A percentile compares a stretch with the other conserved stretches of the same genome.
phyloP scores from a whole-genome alignment of 2,329 filamentous ascomycete species.

The Trichocomaceae sp. region DNA sequence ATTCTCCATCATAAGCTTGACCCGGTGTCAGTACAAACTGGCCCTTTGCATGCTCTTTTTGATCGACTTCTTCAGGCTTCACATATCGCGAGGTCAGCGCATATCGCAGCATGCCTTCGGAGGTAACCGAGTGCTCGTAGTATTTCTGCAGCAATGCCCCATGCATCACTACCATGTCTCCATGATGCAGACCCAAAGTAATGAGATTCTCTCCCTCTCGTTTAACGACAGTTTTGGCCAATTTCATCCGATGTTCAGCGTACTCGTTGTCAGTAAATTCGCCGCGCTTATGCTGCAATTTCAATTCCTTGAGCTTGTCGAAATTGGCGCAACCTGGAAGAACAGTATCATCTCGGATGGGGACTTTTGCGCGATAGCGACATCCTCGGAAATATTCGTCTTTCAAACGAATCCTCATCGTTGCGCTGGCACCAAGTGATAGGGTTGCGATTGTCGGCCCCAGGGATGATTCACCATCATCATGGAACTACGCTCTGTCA shows the following conservation, averaged over 20 bases:
- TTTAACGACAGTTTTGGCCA: conserved; percentile 21
- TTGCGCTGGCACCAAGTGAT: conserved; percentile 47
- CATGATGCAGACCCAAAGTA: conserved; percentile 47
- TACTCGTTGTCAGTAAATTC: conserved; percentile 21
- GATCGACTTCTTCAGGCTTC: conserved; percentile 20
- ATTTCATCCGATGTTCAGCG: conserved; percentile 18
- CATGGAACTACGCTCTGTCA: conserved; percentile 44
- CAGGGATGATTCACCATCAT: conserved; percentile 52
- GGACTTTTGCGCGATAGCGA: conserved; percentile 16
- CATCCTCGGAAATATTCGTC: conserved; percentile 38
- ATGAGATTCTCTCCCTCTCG: conserved; percentile 30
- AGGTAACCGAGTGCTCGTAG: conserved; percentile 41
- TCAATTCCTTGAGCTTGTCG: conserved; percentile 21
- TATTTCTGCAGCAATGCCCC: conserved; percentile 49
- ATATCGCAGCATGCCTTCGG: conserved; percentile 28
- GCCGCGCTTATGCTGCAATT: conserved; percentile 15
- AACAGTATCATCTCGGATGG: conserved; percentile 25
- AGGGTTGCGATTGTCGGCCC: conserved; percentile 52
- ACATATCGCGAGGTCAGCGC: conserved; percentile 33
- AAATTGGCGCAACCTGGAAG: conserved; percentile 25
- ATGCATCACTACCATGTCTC: conserved; percentile 54
- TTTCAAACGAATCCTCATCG: conserved; percentile 53
- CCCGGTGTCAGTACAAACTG: conserved; percentile 20
- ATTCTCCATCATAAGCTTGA: conserved; percentile 28
- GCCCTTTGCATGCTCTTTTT: conserved; percentile 23